These are phyloP conservation scores for Lodderomyces elongisporus DNA, from an alignment of 1,139 yeast genomes.

Conservation along the genomic window DNA sequence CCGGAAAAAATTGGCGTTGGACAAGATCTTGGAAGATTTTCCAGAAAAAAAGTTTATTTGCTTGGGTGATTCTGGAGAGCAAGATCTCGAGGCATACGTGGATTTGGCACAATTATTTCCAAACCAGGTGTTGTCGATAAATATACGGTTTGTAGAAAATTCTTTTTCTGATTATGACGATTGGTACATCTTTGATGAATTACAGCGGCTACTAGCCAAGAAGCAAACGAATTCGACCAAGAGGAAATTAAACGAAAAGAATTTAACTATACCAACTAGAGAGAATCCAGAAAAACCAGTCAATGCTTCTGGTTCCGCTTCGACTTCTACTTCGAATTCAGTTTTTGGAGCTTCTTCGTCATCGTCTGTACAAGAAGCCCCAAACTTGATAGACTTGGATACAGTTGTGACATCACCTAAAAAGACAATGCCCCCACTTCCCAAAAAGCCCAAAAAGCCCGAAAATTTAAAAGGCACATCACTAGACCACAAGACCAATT, in stretches of 20 bases:
- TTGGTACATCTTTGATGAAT: constrained; percentile 29
- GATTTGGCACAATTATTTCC: constrained; percentile 64
- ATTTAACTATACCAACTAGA: constrained; percentile 11
- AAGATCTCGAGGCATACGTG: constrained; percentile 86
- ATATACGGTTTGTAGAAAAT: constrained; percentile 71
- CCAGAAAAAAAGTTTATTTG: constrained; percentile 73
- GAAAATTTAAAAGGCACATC: background rate
- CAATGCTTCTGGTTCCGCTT: too few relatives aligned
- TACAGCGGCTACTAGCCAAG: constrained; percentile 14
- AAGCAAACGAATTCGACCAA: constrained; percentile 7
- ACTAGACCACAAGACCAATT: constrained; percentile 6
- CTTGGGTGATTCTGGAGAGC: constrained; percentile 94
- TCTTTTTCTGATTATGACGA: constrained; percentile 58
- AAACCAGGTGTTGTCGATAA: constrained; percentile 63
- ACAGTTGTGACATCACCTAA: constrained; percentile 9
- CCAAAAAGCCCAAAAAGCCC: constrained; percentile 30
- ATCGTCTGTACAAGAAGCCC: background rate
- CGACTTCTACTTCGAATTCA: background rate
- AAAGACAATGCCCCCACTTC: constrained; percentile 34
- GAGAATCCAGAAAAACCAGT: background rate
- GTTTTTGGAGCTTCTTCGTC: background rate
- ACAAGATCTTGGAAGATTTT: constrained; percentile 65
- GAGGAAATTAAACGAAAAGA: too few relatives aligned
- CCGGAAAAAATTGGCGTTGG: constrained; percentile 64
- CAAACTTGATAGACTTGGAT: constrained; percentile 34